Evolutionary conservation across 2,329 filamentous ascomycete species (phyloP).

Genomic region (Colletotrichum lentis): DNA sequence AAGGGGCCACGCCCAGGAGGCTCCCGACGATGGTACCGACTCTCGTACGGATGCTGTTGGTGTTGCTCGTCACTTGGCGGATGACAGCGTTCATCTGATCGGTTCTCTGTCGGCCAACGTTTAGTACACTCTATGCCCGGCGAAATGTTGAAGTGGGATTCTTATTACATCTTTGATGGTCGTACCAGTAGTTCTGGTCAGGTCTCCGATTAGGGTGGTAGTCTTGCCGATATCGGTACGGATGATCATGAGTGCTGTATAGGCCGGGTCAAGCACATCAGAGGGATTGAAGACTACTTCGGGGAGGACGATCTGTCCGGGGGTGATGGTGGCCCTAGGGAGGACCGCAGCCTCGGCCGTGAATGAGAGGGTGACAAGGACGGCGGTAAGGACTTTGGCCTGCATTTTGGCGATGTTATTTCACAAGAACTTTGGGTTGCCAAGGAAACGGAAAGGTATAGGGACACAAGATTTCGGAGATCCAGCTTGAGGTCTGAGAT

Average conservation of each 20-base stretch:
- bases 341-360: slow-evolving; percentile 1
- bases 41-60: slow-evolving; percentile 9
- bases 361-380: background rate
- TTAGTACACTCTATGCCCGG: background rate
- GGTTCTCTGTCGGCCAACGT: background rate
- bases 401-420: background rate
- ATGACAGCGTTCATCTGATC: slow-evolving; percentile 9
- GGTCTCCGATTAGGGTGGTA: background rate
- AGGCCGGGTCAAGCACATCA: background rate
- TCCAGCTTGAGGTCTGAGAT: background rate
- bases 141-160: too few species aligned
- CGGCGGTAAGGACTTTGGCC: background rate
- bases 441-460: background rate
- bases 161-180: slow-evolving; percentile 9
- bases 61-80: slow-evolving; percentile 9
- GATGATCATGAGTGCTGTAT: background rate
- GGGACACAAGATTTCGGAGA: background rate
- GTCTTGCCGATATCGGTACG: background rate
- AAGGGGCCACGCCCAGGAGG: background rate
- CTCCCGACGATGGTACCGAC: background rate
- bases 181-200: background rate
- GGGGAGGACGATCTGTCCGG: slow-evolving; percentile 4
- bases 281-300: slow-evolving; percentile 16
- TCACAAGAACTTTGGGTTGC: background rate
- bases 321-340: slow-evolving; percentile 8